Evolutionary conservation across 805 yeast species (phyloP).

Genomic region (Metschnikowia lachancei): DNA sequence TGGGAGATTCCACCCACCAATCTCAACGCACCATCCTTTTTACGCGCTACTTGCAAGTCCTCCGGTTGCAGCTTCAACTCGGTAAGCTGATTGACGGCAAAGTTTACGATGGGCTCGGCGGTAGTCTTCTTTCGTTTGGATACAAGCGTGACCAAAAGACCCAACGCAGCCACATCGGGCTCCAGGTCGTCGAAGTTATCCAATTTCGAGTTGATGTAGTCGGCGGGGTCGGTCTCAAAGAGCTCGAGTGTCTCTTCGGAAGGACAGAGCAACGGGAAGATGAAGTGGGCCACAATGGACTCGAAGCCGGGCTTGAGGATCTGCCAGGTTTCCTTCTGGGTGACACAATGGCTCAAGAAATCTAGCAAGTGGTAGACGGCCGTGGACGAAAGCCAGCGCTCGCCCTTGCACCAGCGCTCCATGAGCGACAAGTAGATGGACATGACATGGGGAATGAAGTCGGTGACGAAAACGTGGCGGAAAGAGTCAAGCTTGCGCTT

Average conservation of each 20-base stretch:
- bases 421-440: constrained; percentile 61
- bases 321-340: constrained; percentile 57
- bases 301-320: constrained; percentile 63
- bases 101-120: constrained; percentile 57
- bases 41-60: constrained; percentile 49
- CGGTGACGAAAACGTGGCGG: constrained; percentile 48
- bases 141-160: constrained; percentile 68
- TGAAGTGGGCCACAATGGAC: constrained; percentile 63
- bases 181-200: constrained; percentile 51
- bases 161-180: constrained; percentile 78
- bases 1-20: constrained; percentile 72
- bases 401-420: constrained; percentile 66
- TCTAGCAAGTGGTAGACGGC: constrained; percentile 59
- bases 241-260: constrained; percentile 63
- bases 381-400: constrained; percentile 67
- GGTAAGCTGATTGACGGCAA: constrained; percentile 51
- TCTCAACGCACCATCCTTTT: constrained; percentile 76
- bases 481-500: constrained; percentile 58
- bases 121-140: constrained; percentile 62
- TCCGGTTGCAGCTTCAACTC: constrained; percentile 31
- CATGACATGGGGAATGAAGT: constrained; percentile 73
- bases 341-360: constrained; percentile 56
- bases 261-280: constrained; percentile 75
- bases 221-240: constrained; percentile 85
- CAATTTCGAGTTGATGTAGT: constrained; percentile 72